phyloP scores from a whole-genome alignment of 1,139 yeast genomes.

The Starmera stellimalicola region DNA sequence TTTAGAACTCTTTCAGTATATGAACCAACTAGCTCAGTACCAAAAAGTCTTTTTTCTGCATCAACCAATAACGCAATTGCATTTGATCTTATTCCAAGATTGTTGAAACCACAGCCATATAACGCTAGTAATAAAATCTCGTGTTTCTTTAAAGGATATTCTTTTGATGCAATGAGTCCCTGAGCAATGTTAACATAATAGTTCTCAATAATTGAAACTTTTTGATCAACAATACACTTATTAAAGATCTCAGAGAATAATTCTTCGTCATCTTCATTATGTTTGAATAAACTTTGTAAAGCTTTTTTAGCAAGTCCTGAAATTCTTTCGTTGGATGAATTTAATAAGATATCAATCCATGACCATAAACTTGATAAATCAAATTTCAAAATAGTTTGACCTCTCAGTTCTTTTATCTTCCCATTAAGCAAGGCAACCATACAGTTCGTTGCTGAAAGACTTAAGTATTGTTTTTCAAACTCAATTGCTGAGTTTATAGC shows the following conservation, averaged over 20 bases:
- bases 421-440: constrained; percentile 78
- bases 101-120: constrained; percentile 63
- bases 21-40: constrained; percentile 34
- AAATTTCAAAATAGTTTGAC: constrained; percentile 47
- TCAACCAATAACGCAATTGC: constrained; percentile 52
- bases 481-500: constrained; percentile 71
- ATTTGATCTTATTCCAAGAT: constrained; percentile 45
- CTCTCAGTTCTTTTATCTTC: constrained; percentile 42
- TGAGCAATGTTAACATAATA: constrained; percentile 69
- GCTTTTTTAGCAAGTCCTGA: constrained; percentile 67
- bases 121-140: constrained; percentile 57
- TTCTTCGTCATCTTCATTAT: constrained; percentile 47
- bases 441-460: constrained; percentile 65
- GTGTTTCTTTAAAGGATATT: constrained; percentile 37
- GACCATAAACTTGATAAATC: constrained; percentile 58
- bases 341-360: constrained; percentile 72
- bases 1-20: constrained; percentile 58
- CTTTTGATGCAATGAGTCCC: constrained; percentile 36
- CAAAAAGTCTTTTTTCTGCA: constrained; percentile 45
- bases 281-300: constrained; percentile 50
- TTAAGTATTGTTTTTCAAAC: constrained; percentile 66
- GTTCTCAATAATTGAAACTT: constrained; percentile 44
- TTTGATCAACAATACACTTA: constrained; percentile 58
- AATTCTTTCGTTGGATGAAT: constrained; percentile 48
- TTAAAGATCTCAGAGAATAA: constrained; percentile 55